A percentile compares a stretch with the other conserved stretches of the same genome.
These are phyloP conservation scores for Picochlorum sp. DNA, from an alignment of 139 green algal species.

Conservation along the genomic window DNA sequence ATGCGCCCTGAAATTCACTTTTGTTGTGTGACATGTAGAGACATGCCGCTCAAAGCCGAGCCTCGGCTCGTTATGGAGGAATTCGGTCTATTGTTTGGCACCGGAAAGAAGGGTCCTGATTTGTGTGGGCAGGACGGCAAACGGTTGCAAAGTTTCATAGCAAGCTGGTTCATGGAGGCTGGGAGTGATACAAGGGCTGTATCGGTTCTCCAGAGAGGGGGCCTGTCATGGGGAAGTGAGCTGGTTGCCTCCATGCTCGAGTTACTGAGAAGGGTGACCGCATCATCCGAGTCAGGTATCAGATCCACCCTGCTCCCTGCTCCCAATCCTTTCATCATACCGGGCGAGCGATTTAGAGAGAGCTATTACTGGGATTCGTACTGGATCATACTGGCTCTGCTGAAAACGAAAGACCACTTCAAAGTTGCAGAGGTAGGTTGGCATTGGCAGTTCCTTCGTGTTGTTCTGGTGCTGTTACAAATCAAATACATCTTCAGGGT, in stretches of 20 bases:
- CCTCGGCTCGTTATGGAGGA: too few species aligned
- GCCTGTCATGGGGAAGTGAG: too few species aligned
- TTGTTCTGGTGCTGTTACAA: neutral
- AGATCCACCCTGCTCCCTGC: slow-evolving; percentile 58
- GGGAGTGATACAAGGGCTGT: neutral
- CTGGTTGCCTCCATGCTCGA: too few species aligned
- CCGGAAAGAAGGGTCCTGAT: neutral
- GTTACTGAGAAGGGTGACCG: too few species aligned
- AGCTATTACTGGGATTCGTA: slow-evolving; percentile 87
- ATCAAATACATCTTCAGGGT: neutral
- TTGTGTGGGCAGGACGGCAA: too few species aligned
- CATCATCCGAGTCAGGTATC: too few species aligned
- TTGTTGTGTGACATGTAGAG: too few species aligned
- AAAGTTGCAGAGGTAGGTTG: neutral
- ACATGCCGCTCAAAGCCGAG: too few species aligned
- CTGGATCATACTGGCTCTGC: slow-evolving; percentile 74
- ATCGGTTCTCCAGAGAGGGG: too few species aligned
- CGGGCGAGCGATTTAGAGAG: slow-evolving; percentile 80
- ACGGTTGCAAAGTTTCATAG: slow-evolving; percentile 12
- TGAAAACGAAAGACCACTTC: slow-evolving; percentile 47
- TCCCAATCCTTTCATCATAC: slow-evolving; percentile 62
- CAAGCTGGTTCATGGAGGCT: slow-evolving; percentile 4
- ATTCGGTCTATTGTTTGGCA: neutral
- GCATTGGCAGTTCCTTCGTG: neutral
- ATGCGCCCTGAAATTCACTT: too few species aligned